Evolutionary conservation across 305 asterid genomes (phyloP).

Genomic region (Stenogyne calaminthoides): DNA sequence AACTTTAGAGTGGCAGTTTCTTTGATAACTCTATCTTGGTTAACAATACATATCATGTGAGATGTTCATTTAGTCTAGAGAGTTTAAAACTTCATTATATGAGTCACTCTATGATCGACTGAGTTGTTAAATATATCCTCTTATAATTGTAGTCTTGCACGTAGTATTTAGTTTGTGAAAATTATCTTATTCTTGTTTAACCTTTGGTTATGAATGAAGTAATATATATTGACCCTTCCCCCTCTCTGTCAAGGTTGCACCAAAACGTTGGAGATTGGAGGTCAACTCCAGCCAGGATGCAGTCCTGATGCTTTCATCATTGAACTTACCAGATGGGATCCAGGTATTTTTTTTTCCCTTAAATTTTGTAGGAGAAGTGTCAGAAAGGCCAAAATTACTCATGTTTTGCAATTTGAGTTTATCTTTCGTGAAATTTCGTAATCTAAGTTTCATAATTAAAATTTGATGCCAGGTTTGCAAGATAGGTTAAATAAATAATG

Average conservation of each 20-base stretch:
- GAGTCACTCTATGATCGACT: not conserved
- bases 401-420: not conserved
- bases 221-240: not conserved
- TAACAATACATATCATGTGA: not conserved
- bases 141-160: slow-evolving; percentile 6
- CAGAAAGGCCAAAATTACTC: slow-evolving; percentile 1
- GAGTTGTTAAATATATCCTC: not conserved
- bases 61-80: not conserved
- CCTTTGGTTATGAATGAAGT: not conserved
- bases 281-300: slow-evolving; percentile 91
- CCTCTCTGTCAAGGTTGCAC: slow-evolving; percentile 64
- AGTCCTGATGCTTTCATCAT: slow-evolving; percentile 91
- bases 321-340: slow-evolving; percentile 96
- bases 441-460: not conserved
- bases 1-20: not conserved
- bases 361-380: not conserved
- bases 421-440: not conserved
- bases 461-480: not conserved
- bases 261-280: slow-evolving; percentile 95
- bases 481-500: not conserved
- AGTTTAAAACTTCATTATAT: not conserved
- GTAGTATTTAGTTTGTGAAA: not conserved
- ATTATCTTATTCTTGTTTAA: not conserved
- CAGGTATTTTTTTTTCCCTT: slow-evolving; percentile 56
- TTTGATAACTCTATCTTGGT: not conserved